A percentile compares a stretch with the other conserved stretches of the same genome.
phyloP scores from a whole-genome alignment of 306 rosid genomes.

The Acacia confusa region DNA sequence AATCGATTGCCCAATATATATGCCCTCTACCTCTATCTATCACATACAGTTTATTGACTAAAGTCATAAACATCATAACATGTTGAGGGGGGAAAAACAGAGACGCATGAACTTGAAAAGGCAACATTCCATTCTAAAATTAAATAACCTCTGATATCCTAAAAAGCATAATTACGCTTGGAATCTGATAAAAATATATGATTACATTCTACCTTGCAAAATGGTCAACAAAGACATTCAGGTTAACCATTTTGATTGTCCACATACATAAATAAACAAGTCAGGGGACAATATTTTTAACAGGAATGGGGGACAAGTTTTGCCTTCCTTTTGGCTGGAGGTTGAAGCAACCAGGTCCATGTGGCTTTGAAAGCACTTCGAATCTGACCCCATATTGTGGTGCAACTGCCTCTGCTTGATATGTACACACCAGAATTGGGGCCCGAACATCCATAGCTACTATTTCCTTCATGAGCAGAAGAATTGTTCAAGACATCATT shows the following conservation, averaged over 20 bases:
- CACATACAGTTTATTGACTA: too few relatives aligned
- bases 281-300: background rate
- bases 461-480: constrained; percentile 22
- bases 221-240: background rate
- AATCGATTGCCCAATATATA: too few relatives aligned
- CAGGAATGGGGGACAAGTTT: background rate
- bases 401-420: constrained; percentile 28
- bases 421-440: background rate
- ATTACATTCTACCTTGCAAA: background rate
- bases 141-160: background rate
- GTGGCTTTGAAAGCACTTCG: constrained; percentile 22
- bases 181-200: background rate
- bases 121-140: background rate
- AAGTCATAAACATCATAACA: too few relatives aligned
- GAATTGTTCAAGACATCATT: background rate
- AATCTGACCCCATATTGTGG: constrained; percentile 35
- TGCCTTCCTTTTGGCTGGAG: constrained; percentile 16
- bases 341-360: background rate
- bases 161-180: background rate
- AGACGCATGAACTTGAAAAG: too few relatives aligned
- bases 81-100: too few relatives aligned
- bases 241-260: background rate
- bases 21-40: too few relatives aligned
- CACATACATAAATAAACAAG: background rate
- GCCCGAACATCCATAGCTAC: background rate